Evolutionary conservation across 1,139 yeast genomes (phyloP).

Genomic region (Blastobotrys capitulatus): DNA sequence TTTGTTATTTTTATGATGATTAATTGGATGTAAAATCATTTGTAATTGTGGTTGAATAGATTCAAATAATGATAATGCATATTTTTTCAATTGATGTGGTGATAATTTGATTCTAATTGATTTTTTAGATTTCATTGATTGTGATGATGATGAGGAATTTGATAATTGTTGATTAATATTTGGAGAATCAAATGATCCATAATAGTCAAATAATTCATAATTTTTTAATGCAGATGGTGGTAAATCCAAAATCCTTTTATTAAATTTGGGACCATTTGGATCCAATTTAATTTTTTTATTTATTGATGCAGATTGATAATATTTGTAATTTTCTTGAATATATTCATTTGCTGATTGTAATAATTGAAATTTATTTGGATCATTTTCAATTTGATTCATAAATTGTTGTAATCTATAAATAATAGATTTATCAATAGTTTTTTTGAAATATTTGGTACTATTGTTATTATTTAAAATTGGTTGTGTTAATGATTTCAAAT

Average conservation of each 20-base stretch:
- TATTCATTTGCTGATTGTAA: background rate
- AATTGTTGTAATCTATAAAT: background rate
- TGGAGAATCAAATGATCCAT: background rate
- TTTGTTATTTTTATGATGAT: too few species aligned
- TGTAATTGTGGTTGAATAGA: background rate
- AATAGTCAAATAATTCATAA: background rate
- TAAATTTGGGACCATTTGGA: background rate
- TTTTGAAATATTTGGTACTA: background rate
- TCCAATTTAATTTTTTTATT: background rate
- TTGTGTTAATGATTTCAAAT: background rate
- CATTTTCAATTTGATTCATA: background rate
- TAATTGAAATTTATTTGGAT: background rate
- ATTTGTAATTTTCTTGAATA: background rate
- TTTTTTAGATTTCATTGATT: background rate
- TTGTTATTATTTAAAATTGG: background rate
- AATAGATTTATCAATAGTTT: background rate
- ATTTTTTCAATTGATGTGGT: background rate
- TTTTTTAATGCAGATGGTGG: background rate
- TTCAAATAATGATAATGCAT: background rate
- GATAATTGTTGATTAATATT: too few species aligned
- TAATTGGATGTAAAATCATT: background rate
- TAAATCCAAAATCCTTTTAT: background rate
- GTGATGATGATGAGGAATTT: background rate
- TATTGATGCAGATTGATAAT: too few species aligned
- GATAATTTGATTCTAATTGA: background rate